Evolutionary conservation across 2,329 filamentous ascomycete species (phyloP), one percentile per base, ranked within the genome.

Genomic region (Fusarium metavorans): DNA sequence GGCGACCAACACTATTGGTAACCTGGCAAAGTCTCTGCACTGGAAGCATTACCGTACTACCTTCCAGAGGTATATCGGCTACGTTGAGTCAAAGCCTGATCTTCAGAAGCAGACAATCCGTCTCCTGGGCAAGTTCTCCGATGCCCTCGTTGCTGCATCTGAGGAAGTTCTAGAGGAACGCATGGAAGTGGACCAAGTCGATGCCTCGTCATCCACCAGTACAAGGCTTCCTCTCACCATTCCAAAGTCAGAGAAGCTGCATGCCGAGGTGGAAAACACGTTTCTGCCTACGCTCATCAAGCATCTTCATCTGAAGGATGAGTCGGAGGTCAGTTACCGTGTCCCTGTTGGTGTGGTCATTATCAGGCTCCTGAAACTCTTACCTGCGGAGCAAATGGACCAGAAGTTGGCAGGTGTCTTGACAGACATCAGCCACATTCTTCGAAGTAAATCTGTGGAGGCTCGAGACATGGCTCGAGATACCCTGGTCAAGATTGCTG

Each of bases 251-350:
- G 85, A 90, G 11, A 94, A 94, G 81, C 86, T 97, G 37, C 86
- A 89, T 18, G 87, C 89, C 1, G 95, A 98, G 76, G 86, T 98
- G 62, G 89, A 90, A 45, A 89, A 90, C 23, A 92, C 92, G 71
- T 93, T 98, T 77, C 85, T 98, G 41, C 95, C 96, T 1, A 90
- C 93, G 20, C 85, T 99, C 35, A 88, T 92, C n/a, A 90, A 91
- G 54, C 97, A 98, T 80, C 89, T 98, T 32, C 95, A 98, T 78
- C 92, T 97, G 78, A 98, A 98, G 82, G 94, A 98, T 73, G 97
- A 99, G 81, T 92, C 95, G 1, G 95, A 95, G 59, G 96, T 99
- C 82, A 98, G 95, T 84, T 90, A 97, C 62, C 94, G 97, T 81
- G 93, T 98, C 37, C 95, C 96, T 1, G 93, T 98, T 6, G 95